Conservation (phyloP, 73 alveolate genomes). For the Symbiodinium natans region DNA sequence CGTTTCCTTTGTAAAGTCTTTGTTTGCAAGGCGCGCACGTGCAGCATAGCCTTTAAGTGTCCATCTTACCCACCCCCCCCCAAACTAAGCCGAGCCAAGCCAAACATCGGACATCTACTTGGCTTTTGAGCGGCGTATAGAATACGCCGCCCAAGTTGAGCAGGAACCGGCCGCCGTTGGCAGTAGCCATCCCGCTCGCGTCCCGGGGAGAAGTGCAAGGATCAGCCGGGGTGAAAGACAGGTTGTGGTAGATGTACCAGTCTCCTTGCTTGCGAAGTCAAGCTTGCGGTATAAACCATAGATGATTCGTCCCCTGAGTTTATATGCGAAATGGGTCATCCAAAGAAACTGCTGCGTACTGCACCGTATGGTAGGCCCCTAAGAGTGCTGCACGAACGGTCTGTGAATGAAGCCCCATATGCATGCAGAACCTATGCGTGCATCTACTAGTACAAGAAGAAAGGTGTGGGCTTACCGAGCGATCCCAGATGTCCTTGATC, state of each 20-base stretch:
- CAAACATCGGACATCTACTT: neutral
- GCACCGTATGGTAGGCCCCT: no score
- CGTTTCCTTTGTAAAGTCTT: no score
- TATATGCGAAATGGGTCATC: neutral
- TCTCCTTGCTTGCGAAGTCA: neutral
- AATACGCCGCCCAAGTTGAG: neutral
- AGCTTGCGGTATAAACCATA: neutral
- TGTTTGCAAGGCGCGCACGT: no score
- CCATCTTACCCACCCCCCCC: no score
- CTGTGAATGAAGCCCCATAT: neutral
- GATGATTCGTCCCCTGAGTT: neutral
- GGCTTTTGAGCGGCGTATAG: neutral
- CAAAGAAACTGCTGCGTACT: neutral
- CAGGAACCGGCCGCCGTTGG: neutral
- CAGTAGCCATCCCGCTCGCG: neutral
- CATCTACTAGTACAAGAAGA: neutral
- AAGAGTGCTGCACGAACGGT: no score
- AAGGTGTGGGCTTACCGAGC: neutral
- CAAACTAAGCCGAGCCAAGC: neutral
- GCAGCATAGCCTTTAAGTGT: no score
- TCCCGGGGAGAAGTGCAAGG: neutral
- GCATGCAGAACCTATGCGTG: neutral
- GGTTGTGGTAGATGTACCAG: neutral
- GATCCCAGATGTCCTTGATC: neutral
- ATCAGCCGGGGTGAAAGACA: neutral